Evolutionary conservation across 768 basidiomycete genomes (phyloP).

Genomic region (Galerina sulciceps): DNA sequence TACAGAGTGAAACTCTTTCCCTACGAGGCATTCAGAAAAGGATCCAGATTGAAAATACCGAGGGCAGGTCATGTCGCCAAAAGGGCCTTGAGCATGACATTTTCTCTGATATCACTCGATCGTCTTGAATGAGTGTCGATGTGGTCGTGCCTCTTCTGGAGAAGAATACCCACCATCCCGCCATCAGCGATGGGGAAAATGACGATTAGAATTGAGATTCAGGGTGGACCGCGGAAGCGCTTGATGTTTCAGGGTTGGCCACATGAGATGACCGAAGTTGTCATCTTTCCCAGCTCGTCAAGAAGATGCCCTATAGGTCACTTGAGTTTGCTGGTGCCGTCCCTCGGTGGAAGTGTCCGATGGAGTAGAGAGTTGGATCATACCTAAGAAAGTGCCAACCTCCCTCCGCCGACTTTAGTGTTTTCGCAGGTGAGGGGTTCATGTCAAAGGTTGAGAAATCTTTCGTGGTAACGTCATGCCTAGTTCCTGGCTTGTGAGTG

Average conservation of each 20-base stretch:
- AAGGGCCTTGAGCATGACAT: no score
- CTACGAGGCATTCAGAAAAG: background rate
- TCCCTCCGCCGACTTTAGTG: background rate
- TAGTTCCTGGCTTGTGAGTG: background rate
- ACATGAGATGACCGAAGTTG: conserved; percentile 9
- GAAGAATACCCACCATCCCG: background rate
- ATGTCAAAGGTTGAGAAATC: conserved; percentile 1
- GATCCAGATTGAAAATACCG: background rate
- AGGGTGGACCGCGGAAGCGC: conserved; percentile 1
- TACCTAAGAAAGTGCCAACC: background rate
- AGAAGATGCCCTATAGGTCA: background rate
- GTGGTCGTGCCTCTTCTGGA: background rate
- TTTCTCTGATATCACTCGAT: background rate
- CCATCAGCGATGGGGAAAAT: conserved; percentile 1
- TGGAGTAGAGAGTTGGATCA: background rate
- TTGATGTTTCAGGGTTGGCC: conserved; percentile 12
- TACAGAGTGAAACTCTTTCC: background rate
- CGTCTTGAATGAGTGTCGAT: background rate
- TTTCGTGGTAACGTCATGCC: background rate
- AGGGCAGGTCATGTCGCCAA: no score
- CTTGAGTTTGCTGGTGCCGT: background rate
- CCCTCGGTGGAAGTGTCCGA: background rate
- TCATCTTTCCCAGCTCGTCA: background rate
- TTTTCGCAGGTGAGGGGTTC: background rate
- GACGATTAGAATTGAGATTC: background rate